Evolutionary conservation across 495 filamentous ascomycete genomes (phyloP), one percentile per base, ranked within the genome.

Genomic region (Copromyces sp.): DNA sequence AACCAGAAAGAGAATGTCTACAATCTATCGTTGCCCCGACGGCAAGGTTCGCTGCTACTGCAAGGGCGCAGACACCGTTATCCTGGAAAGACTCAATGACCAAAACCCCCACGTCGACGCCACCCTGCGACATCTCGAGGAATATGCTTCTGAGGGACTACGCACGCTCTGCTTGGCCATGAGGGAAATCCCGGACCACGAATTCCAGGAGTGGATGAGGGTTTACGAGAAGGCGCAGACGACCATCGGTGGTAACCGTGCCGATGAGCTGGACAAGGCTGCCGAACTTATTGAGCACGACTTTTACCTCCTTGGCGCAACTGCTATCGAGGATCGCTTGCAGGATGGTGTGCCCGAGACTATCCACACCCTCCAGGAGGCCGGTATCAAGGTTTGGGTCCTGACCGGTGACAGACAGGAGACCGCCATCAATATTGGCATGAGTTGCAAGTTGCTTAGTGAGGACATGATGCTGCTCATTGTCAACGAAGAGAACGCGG

Each of bases 371-470:
- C 87, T 99, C 11, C 96, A 99, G 79, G 92, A 93, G 72, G 96
- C 96, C 29, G 95, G 95, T 39, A 98, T 99, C 82, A 99, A 99
- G 83, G 90, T 99, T 65, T 99, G 96, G 95, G 96, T 99, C 29
- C 82, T 99, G 80, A 99, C 96, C 45, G 96, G 96, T 77, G 96
- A 99, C 84, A 87, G 96, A 77, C 96, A 99, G 80, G 96, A 99
- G 80, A 99, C 96, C 68, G 96, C 96, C 69, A 99, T 99, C 84
- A 99, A 99, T 78, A 99, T 99, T 77, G 96, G 96, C 72, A 99
- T 99, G 96, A 97, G 93, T 77, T 99, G 96, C 82, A 98, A 98
- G 84, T 87, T 99, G 35, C 94, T 99, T 65, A 97, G 94, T 68
- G 96, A 99, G 80, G 96, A 99, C 74, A 99, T 99, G 96, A 97